Conservation (phyloP, 2,329 filamentous ascomycete genomes). For the Cordyceps fumosorosea region DNA sequence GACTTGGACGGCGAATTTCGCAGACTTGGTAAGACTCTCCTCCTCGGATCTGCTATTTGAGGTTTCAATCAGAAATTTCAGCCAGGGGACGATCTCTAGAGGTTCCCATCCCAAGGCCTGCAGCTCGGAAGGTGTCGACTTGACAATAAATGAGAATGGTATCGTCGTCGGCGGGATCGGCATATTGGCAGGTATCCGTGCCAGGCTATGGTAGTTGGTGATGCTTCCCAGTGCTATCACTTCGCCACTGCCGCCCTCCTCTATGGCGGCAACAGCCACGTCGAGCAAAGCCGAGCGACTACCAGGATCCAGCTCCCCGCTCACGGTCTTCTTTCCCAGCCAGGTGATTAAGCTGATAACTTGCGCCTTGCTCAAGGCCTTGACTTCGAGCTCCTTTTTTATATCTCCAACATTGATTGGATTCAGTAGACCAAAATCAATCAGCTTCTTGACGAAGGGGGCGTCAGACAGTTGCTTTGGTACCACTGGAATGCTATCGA, state of each 20-base stretch:
- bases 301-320: conserved; percentile 63
- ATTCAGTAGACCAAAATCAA: conserved; percentile 78
- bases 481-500: conserved; percentile 81
- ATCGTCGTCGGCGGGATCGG: conserved; percentile 78
- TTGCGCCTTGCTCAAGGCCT: conserved; percentile 72
- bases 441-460: conserved; percentile 73
- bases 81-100: conserved; percentile 78
- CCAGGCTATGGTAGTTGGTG: conserved; percentile 65
- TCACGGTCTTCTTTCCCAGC: conserved; percentile 65
- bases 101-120: conserved; percentile 81
- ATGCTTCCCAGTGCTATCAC: conserved; percentile 75
- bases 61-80: conserved; percentile 70
- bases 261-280: conserved; percentile 68
- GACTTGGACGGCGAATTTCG: conserved; percentile 70
- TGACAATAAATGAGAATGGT: conserved; percentile 74
- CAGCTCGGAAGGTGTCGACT: conserved; percentile 60
- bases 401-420: conserved; percentile 85
- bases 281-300: conserved; percentile 67
- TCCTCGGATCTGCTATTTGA: conserved; percentile 52
- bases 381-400: conserved; percentile 71
- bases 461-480: conserved; percentile 67
- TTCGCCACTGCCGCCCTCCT: conserved; percentile 55
- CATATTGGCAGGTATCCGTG: conserved; percentile 71
- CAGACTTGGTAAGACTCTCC: conserved; percentile 63
- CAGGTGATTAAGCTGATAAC: conserved; percentile 78